Conservation (phyloP, 1,139 yeast species). For the Pichia sp. region DNA sequence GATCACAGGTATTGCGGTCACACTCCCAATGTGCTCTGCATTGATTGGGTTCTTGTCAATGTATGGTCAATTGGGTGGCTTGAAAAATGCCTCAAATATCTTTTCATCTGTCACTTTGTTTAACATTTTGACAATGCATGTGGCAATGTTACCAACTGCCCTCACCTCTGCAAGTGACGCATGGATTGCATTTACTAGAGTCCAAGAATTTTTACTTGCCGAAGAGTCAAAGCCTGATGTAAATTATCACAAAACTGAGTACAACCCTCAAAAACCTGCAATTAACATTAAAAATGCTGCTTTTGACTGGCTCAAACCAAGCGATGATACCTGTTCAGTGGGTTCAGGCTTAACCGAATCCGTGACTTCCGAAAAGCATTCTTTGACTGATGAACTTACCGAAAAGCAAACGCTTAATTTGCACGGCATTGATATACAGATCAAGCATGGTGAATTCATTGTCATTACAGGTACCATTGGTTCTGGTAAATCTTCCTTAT, state of each 20-base stretch:
- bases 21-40: constrained; percentile 44
- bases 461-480: constrained; percentile 72
- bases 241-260: constrained; percentile 18
- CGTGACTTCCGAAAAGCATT: constrained; percentile 3
- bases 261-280: constrained; percentile 32
- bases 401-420: constrained; percentile 35
- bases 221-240: constrained; percentile 33
- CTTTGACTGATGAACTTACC: neutral
- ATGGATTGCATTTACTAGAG: constrained; percentile 46
- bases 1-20: constrained; percentile 43
- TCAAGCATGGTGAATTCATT: constrained; percentile 56
- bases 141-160: constrained; percentile 51
- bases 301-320: constrained; percentile 55
- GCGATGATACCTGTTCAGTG: constrained; percentile 25
- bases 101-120: constrained; percentile 51
- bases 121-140: constrained; percentile 47
- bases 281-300: constrained; percentile 48
- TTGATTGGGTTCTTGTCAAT: constrained; percentile 48
- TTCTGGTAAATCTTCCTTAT: constrained; percentile 63
- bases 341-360: neutral
- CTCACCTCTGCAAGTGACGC: constrained; percentile 54
- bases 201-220: constrained; percentile 41
- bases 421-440: constrained; percentile 38
- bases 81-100: constrained; percentile 37
- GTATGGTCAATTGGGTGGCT: constrained; percentile 34